Evolutionary conservation across 108 stramenopile species (phyloP).

Genomic region (Nannochloropsis granulata): DNA sequence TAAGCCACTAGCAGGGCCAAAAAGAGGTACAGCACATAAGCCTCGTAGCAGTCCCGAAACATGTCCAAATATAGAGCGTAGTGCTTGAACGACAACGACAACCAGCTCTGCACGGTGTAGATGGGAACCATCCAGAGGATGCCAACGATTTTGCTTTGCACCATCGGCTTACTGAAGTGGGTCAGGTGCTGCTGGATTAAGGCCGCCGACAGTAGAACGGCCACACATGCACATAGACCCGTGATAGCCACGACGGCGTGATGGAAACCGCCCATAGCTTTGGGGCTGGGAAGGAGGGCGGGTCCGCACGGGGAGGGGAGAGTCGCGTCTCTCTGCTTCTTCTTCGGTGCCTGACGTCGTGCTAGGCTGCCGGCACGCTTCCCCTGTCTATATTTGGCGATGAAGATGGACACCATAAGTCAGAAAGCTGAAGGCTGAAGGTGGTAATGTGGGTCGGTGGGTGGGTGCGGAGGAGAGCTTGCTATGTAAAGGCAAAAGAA

Average conservation of each 20-base stretch:
- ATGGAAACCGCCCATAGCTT: background rate
- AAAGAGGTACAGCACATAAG: constrained; percentile 42
- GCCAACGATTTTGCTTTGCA: constrained; percentile 28
- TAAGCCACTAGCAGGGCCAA: constrained; percentile 34
- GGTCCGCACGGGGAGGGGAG: no score
- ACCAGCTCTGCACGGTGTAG: constrained; percentile 33
- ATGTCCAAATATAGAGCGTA: constrained; percentile 20
- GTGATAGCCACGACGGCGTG: background rate
- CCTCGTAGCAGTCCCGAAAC: constrained; percentile 41
- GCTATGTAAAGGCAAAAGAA: no score
- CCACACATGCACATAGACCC: constrained; percentile 14
- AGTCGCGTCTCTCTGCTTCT: no score
- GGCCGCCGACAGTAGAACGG: constrained; percentile 5
- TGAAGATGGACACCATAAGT: no score
- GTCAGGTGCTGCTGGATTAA: constrained; percentile 18
- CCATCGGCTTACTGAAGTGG: constrained; percentile 21
- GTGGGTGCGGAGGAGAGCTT: no score
- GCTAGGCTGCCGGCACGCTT: no score
- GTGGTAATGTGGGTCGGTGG: no score
- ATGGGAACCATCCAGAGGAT: constrained; percentile 43
- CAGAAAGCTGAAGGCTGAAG: no score
- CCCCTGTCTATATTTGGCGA: no score
- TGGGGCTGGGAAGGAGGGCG: no score
- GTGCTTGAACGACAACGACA: constrained; percentile 25
- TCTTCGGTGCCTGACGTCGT: no score